Evolutionary conservation across 2,329 filamentous ascomycete genomes (phyloP).

Genomic region (Westerdykella sp.): DNA sequence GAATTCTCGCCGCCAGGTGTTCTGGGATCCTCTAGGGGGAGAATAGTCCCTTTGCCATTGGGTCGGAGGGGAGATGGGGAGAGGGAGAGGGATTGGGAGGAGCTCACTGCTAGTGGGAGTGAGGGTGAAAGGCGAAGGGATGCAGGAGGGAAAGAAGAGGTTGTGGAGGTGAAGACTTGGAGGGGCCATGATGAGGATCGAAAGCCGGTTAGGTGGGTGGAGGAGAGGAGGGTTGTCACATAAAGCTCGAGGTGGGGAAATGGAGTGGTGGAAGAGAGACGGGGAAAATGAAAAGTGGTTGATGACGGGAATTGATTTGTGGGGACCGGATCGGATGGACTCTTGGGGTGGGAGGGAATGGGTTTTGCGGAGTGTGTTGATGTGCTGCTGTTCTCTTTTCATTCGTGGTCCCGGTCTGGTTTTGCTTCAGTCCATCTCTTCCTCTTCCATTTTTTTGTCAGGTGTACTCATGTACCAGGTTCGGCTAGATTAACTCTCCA

Average conservation of each 20-base stretch:
- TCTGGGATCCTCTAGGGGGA: background rate
- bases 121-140: conserved; percentile 1
- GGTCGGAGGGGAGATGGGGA: no score
- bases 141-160: conserved; percentile 4
- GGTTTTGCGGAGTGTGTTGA: background rate
- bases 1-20: conserved; percentile 1
- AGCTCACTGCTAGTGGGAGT: conserved; percentile 24
- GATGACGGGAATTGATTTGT: background rate
- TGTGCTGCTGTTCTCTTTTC: background rate
- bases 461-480: no score
- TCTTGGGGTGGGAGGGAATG: background rate
- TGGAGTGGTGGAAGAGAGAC: background rate
- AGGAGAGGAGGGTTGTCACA: conserved; percentile 12
- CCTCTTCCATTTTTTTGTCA: background rate
- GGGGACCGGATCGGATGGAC: background rate
- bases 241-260: no score
- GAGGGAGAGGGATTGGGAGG: conserved; percentile 13
- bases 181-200: conserved; percentile 27
- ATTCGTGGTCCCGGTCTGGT: background rate
- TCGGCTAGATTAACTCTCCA: no score
- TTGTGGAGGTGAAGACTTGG: conserved; percentile 20
- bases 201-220: conserved; percentile 20
- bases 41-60: no score
- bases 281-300: background rate
- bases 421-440: background rate